phyloP scores from a whole-genome alignment of 2,329 filamentous ascomycete genomes.

The Xylaria arbuscula region DNA sequence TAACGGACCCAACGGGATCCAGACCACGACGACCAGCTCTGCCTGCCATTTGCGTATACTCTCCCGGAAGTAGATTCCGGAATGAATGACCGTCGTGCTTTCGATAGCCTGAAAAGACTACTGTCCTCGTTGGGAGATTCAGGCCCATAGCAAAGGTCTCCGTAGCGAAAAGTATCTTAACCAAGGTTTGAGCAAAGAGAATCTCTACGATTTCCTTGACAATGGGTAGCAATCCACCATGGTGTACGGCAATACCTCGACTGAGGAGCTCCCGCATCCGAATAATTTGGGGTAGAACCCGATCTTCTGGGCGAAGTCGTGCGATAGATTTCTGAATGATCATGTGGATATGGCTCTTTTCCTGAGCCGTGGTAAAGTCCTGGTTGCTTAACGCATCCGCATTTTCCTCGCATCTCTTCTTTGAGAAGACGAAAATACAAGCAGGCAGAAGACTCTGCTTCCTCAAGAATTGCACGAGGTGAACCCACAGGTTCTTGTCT shows the following conservation, averaged over 20 bases:
- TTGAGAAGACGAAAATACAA: constrained; percentile 99
- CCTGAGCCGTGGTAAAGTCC: constrained; percentile 90
- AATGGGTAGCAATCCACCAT: constrained; percentile 92
- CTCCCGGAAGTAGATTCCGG: constrained; percentile 89
- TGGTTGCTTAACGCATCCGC: constrained; percentile 94
- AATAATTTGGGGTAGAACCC: constrained; percentile 90
- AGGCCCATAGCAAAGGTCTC: constrained; percentile 99
- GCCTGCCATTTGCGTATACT: constrained; percentile 99
- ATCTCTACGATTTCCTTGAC: constrained; percentile 99
- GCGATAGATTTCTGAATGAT: constrained; percentile 95
- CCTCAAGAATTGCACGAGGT: constrained; percentile 89
- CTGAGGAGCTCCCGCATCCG: constrained; percentile 85
- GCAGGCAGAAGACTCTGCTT: constrained; percentile 89
- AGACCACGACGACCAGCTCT: constrained; percentile 92
- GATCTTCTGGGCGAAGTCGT: constrained; percentile 88
- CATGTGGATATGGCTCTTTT: constrained; percentile 98
- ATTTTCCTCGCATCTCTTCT: constrained; percentile 97
- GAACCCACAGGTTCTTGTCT: constrained; percentile 96
- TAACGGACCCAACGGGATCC: constrained; percentile 92
- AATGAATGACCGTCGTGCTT: constrained; percentile 96
- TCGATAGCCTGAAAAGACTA: constrained; percentile 96
- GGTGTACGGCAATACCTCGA: constrained; percentile 93
- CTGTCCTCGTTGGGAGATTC: constrained; percentile 93
- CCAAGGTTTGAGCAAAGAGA: constrained; percentile 90
- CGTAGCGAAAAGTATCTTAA: constrained; percentile 96